Evolutionary conservation across 345 rosid species (phyloP), one percentile per base, ranked within the genome.

Genomic region (Melaleuca quinquenervia): DNA sequence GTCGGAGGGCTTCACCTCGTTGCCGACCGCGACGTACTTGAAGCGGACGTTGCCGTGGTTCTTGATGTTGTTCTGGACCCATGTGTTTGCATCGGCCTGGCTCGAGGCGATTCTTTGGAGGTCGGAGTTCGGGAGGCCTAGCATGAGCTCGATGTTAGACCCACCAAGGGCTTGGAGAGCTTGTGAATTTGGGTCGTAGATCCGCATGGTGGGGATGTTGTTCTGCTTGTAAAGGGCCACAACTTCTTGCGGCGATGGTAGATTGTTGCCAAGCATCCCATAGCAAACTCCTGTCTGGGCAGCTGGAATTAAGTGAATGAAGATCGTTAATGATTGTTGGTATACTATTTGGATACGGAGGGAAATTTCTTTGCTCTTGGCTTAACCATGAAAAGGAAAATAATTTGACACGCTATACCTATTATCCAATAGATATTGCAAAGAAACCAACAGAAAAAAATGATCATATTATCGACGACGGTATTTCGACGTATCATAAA

Each of bases 271-370:
- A 0, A 4, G 5, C 92, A 86, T 92, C 49, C 97, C 97, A 84
- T 96, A 94, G 86, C 96, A 94, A 58, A 93, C 95, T 83, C 97
- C 97, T 51, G 92, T 89, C 83, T 94, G 93, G 14, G 91, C 94
- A 86, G 54, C 93, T 93, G 89, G 88, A 27, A 41, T 70, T 70
- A 32, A 26, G 54, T 9, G 32, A n/a, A 11, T 44, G 11, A 74
- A 80, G 32, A 74, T 51, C 41, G 29, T 70, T 44, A 85, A 49
- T 6, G 18, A 36, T 51, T 7, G 32, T 51, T 1, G 55, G 21
- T 50, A 22, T 82, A 7, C 52, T 11, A 50, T 82, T n/a, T 26
- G 36, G 11, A 48, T 52, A 82, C 24, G 83, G 3, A 24, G 45
- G 29, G 50, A 75, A 75, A 75, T 16, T 16, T 52, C 16, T 52